Conservation (phyloP, 108 stramenopile species). For the Stephanodiscus triporus region DNA sequence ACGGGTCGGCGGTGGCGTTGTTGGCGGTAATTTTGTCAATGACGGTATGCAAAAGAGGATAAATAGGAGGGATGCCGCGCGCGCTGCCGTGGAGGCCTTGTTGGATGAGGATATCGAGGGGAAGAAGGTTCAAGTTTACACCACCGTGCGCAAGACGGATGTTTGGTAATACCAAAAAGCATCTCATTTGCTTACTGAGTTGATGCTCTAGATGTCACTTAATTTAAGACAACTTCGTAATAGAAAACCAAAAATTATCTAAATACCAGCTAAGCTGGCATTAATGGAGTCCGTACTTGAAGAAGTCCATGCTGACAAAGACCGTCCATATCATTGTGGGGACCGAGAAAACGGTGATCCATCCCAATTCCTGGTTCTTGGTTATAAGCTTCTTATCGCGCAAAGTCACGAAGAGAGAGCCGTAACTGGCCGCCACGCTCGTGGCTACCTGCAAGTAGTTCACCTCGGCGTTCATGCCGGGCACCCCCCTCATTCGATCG, state of each 20-base stretch:
- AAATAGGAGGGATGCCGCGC: constrained; percentile 84
- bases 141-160: constrained; percentile 23
- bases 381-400: constrained; percentile 33
- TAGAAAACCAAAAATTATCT: no score
- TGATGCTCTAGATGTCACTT: no score
- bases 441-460: constrained; percentile 11
- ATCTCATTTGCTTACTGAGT: no score
- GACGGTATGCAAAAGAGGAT: constrained; percentile 54
- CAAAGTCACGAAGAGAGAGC: constrained; percentile 16
- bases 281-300: no score
- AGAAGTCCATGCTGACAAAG: not conserved
- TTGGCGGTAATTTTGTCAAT: no score
- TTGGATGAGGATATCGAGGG: constrained; percentile 58
- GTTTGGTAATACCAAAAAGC: constrained; percentile 15
- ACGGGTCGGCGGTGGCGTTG: not conserved
- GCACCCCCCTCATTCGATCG: constrained; percentile 2
- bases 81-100: constrained; percentile 74
- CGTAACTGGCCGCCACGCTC: constrained; percentile 21
- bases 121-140: constrained; percentile 64
- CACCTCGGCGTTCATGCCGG: constrained; percentile 22
- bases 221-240: no score
- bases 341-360: constrained; percentile 15
- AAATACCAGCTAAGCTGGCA: no score
- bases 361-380: constrained; percentile 16
- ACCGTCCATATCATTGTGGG: constrained; percentile 20